Evolutionary conservation across 768 basidiomycete genomes (phyloP).

Genomic region (Serendipita sp.): DNA sequence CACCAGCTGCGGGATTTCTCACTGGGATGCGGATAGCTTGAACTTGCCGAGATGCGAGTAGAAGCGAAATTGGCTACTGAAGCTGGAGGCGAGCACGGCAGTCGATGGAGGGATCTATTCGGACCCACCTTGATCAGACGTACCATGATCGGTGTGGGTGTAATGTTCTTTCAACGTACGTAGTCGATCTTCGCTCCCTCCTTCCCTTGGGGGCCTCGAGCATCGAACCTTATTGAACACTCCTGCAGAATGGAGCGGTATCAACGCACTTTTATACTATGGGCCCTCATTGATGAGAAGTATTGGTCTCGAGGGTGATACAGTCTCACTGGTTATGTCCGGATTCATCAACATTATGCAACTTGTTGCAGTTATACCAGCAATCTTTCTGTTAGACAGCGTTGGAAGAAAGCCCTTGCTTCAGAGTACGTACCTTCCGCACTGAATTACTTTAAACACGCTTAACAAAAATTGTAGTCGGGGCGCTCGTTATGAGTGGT

Average conservation of each 20-base stretch:
- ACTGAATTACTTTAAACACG: no score
- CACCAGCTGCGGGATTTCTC: background rate
- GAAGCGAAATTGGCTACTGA: slow-evolving; percentile 36
- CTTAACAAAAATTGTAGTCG: slow-evolving; percentile 19
- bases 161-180: slow-evolving; percentile 77
- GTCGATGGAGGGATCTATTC: slow-evolving; percentile 42
- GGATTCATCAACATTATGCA: slow-evolving; percentile 72
- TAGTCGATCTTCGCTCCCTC: slow-evolving; percentile 11
- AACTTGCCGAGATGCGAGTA: slow-evolving; percentile 62
- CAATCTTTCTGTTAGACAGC: slow-evolving; percentile 52
- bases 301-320: slow-evolving; percentile 47
- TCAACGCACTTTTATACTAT: slow-evolving; percentile 72
- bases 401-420: slow-evolving; percentile 25
- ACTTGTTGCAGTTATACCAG: slow-evolving; percentile 59
- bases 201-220: background rate
- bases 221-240: background rate
- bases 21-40: slow-evolving; percentile 32
- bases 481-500: slow-evolving; percentile 45
- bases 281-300: slow-evolving; percentile 55
- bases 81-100: background rate
- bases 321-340: slow-evolving; percentile 45
- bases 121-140: slow-evolving; percentile 36
- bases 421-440: background rate
- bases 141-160: slow-evolving; percentile 52
- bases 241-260: slow-evolving; percentile 79